These are phyloP conservation scores for Debaryomyces sp. DNA, from an alignment of 1,139 yeast genomes.

Conservation along the genomic window DNA sequence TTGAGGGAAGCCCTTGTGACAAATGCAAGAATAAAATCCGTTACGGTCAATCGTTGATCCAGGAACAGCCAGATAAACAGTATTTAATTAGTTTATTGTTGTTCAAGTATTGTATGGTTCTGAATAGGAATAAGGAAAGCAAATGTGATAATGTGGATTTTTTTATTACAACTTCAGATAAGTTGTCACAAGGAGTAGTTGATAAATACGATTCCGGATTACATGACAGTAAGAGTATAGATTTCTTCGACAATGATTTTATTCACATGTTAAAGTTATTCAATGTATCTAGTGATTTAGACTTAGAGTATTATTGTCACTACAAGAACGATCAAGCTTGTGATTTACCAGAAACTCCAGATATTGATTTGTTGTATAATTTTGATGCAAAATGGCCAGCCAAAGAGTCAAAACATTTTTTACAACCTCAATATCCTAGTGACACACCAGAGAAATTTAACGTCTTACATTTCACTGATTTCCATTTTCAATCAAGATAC, in stretches of 20 bases:
- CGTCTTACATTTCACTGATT: constrained; percentile 68
- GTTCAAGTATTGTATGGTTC: constrained; percentile 38
- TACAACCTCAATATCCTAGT: constrained; percentile 28
- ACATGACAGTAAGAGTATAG: constrained; percentile 25
- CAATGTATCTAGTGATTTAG: constrained; percentile 40
- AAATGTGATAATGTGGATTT: constrained; percentile 41
- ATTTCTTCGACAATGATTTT: constrained; percentile 45
- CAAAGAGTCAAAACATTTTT: constrained; percentile 26
- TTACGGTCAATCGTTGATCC: constrained; percentile 31
- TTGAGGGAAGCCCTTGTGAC: constrained; percentile 24
- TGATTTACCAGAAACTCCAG: constrained; percentile 31
- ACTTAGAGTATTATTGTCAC: constrained; percentile 38
- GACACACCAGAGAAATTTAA: constrained; percentile 40
- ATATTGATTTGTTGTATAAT: constrained; percentile 28
- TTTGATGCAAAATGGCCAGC: constrained; percentile 36
- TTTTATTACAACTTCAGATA: constrained; percentile 35
- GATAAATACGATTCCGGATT: constrained; percentile 27
- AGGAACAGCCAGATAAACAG: constrained; percentile 33
- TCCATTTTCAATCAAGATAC: constrained; percentile 63
- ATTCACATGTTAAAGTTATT: constrained; percentile 38
- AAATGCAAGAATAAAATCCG: constrained; percentile 39
- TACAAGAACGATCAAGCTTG: constrained; percentile 28
- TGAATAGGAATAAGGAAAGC: constrained; percentile 31
- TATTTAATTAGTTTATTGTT: constrained; percentile 41
- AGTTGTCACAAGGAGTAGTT: constrained; percentile 23